phyloP scores from a whole-genome alignment of 2,329 filamentous ascomycete species.

The Claviceps pusilla region DNA sequence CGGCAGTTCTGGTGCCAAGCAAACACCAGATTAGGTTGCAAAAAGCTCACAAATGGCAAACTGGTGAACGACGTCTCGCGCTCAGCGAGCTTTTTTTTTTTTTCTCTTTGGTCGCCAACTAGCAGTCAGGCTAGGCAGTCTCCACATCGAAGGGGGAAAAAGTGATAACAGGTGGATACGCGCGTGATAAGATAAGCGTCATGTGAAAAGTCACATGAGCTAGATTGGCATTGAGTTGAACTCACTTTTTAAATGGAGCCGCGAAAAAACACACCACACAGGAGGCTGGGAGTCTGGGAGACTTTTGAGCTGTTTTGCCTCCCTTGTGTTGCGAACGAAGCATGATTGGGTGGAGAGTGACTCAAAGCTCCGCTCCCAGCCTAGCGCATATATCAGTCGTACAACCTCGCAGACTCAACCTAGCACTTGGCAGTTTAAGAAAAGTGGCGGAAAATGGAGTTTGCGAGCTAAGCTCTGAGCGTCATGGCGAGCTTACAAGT shows the following conservation, averaged over 20 bases:
- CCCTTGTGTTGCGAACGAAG: background rate
- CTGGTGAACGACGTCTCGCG: constrained; percentile 4
- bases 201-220: background rate
- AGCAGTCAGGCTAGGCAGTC: constrained; percentile 5
- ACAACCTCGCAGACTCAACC: background rate
- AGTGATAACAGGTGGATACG: background rate
- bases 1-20: background rate
- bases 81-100: constrained; percentile 21
- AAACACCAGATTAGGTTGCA: constrained; percentile 9
- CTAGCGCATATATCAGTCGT: background rate
- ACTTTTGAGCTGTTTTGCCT: background rate
- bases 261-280: background rate
- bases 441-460: background rate
- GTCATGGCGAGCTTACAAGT: background rate
- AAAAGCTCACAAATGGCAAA: constrained; percentile 20
- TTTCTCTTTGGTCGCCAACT: constrained; percentile 10
- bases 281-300: background rate
- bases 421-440: background rate
- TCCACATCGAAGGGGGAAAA: constrained; percentile 4
- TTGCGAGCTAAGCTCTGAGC: background rate
- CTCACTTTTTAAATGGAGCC: background rate
- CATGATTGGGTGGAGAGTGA: background rate
- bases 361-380: background rate
- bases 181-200: background rate
- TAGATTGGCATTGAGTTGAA: background rate